Conservation (phyloP, 371 early-diverging fungal genomes). For the Basidiobolus meristosporus region DNA sequence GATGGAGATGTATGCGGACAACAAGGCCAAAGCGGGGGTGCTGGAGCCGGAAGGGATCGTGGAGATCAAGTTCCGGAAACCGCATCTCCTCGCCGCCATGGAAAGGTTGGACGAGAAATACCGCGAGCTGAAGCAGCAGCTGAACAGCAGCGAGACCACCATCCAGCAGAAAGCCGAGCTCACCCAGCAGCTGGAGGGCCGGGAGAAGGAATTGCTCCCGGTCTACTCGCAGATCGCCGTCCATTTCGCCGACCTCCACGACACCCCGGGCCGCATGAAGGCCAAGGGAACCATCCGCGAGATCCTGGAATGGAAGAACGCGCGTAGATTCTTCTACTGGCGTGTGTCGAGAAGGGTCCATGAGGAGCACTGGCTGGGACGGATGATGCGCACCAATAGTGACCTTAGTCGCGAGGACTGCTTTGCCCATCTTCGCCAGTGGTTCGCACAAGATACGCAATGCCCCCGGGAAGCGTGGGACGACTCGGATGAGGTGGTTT, state of each 20-base stretch:
- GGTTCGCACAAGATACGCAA: not conserved
- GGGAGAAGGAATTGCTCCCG: constrained; percentile 74
- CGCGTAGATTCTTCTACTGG: constrained; percentile 87
- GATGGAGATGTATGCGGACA: constrained; percentile 98
- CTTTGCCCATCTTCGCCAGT: not conserved
- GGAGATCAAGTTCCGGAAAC: constrained; percentile 96
- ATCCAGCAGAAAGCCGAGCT: constrained; percentile 29
- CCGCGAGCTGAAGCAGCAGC: constrained; percentile 41
- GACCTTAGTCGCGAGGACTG: not conserved
- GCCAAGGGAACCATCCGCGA: constrained; percentile 80
- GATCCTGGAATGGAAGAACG: constrained; percentile 57
- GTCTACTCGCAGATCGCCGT: constrained; percentile 87
- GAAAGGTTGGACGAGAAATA: constrained; percentile 72
- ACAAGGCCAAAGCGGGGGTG: constrained; percentile 82
- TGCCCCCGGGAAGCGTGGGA: not conserved
- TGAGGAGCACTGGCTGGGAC: constrained; percentile 20
- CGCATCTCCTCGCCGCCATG: constrained; percentile 77
- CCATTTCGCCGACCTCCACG: constrained; percentile 95
- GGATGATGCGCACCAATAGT: not conserved
- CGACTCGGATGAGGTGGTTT: not conserved
- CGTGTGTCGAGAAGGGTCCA: constrained; percentile 63
- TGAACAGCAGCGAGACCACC: constrained; percentile 21
- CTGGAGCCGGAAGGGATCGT: constrained; percentile 97
- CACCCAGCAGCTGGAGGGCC: constrained; percentile 49
- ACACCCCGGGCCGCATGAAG: constrained; percentile 89